Conservation (phyloP, 441 rosid genomes). For the Breynia disticha region DNA sequence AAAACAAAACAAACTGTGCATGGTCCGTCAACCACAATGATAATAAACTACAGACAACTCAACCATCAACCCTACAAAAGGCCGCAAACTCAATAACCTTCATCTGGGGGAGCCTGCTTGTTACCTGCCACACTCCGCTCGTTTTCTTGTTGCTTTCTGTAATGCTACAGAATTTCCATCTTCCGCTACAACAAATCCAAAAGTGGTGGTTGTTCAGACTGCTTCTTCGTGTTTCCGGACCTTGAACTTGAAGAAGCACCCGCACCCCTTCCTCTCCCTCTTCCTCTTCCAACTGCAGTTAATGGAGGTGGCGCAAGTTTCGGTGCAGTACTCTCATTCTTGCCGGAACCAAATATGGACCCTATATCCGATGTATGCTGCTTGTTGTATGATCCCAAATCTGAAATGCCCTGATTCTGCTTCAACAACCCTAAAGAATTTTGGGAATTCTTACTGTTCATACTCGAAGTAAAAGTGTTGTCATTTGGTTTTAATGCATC, state of each 20-base stretch:
- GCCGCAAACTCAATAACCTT: not conserved
- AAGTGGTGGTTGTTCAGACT: slow-evolving; percentile 51
- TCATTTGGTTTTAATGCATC: slow-evolving; percentile 27
- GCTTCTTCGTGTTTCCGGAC: slow-evolving; percentile 32
- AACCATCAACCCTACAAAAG: not conserved
- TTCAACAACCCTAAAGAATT: slow-evolving; percentile 46
- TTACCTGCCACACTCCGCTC: slow-evolving; percentile 9
- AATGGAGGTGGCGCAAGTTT: slow-evolving; percentile 81
- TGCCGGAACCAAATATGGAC: slow-evolving; percentile 63
- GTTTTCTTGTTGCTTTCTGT: not conserved
- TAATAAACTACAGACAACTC: slow-evolving; percentile 7
- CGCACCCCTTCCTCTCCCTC: slow-evolving; percentile 64
- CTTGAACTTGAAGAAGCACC: slow-evolving; percentile 33
- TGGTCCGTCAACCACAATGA: slow-evolving; percentile 2
- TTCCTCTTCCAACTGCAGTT: slow-evolving; percentile 61
- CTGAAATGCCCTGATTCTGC: slow-evolving; percentile 39
- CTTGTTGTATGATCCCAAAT: slow-evolving; percentile 28
- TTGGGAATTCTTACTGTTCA: slow-evolving; percentile 25
- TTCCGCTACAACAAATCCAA: slow-evolving; percentile 52
- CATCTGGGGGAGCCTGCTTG: slow-evolving; percentile 11
- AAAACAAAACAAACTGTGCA: too few relatives aligned
- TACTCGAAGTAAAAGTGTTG: slow-evolving; percentile 21
- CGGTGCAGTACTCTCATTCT: slow-evolving; percentile 47
- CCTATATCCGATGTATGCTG: slow-evolving; percentile 51
- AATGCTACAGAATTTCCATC: not conserved